Percentiles rank a stretch among this genome's conserved stretches.
These are phyloP conservation scores for Aspergillus awamori DNA, from an alignment of 2,329 filamentous ascomycete genomes.

Conservation along the genomic window DNA sequence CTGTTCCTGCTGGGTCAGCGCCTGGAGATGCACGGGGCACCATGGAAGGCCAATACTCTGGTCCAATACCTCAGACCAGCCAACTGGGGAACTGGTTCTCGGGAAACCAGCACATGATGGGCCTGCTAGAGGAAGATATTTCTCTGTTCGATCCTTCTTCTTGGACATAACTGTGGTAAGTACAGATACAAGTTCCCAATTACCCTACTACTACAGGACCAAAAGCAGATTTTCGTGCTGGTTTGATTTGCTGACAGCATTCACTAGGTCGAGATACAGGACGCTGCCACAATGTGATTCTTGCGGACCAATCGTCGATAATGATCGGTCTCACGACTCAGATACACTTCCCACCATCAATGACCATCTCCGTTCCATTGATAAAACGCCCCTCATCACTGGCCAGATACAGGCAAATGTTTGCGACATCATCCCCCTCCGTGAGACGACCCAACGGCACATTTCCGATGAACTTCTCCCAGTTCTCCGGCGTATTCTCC, in stretches of 20 bases:
- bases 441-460: conserved; percentile 48
- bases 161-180: conserved; percentile 8
- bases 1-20: conserved; percentile 8
- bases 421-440: conserved; percentile 65
- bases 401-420: conserved; percentile 69
- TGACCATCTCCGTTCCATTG: conserved; percentile 70
- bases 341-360: conserved; percentile 58
- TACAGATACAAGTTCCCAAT: neutral
- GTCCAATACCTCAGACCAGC: conserved; percentile 35
- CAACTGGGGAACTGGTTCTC: conserved; percentile 66
- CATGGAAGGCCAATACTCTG: conserved; percentile 18
- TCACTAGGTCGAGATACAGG: neutral
- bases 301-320: neutral
- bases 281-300: neutral
- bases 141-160: conserved; percentile 32
- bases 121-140: conserved; percentile 63
- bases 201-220: neutral
- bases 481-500: conserved; percentile 49
- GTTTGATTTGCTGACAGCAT: neutral
- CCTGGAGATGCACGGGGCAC: conserved; percentile 17
- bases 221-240: neutral
- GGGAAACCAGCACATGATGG: conserved; percentile 67
- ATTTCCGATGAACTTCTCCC: conserved; percentile 47
- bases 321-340: conserved; percentile 16
- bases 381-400: conserved; percentile 73